Evolutionary conservation across 495 filamentous ascomycete species (phyloP), one percentile per base, ranked within the genome.

Genomic region (Bombardia bombarda): DNA sequence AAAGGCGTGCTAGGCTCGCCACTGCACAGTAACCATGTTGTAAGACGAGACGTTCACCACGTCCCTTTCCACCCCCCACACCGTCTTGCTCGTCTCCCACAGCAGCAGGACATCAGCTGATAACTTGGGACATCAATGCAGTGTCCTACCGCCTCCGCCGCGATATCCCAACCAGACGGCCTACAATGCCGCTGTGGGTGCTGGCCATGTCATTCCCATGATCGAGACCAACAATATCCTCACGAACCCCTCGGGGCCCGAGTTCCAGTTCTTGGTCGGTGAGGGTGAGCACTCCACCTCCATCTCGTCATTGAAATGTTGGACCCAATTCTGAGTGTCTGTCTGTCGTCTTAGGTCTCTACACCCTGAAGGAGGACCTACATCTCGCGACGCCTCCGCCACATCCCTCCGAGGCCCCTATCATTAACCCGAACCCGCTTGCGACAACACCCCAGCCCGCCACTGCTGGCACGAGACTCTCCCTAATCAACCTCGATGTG

Each of bases 161-260:
- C 77, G 85, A 61, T 93, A 90, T 66, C 83, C 82, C 32, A 72
- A 77, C 40, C 78, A 75, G 50, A 65, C 73, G 55, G 72, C 75
- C 41, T 82, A 86, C 63, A 81, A 78, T 67, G 74, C 74, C 45
- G 73, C 79, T 54, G 71, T 75, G 50, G 72, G 74, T 43, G 76
- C 75, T 56, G 75, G 78, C 50, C 75, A 79, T 67, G 67, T 71
- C 40, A 68, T 74, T 28, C 83, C 83, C 9, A 77, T 90, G 50
- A 79, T 92, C 51, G 92, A 98, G 69, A 95, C 90, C 38, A 93
- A 88, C 63, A 97, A 97, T 52, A 79, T 79, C 20, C 72, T 98
- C 43, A 73, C 73, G 28, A 84, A 87, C 60, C 88, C 89, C 14
- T 77, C 79, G 37, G 84, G 84, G 23, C 80, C 87, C 30, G 83